Conservation (phyloP, 768 basidiomycete species). For the Harrya chromipes region DNA sequence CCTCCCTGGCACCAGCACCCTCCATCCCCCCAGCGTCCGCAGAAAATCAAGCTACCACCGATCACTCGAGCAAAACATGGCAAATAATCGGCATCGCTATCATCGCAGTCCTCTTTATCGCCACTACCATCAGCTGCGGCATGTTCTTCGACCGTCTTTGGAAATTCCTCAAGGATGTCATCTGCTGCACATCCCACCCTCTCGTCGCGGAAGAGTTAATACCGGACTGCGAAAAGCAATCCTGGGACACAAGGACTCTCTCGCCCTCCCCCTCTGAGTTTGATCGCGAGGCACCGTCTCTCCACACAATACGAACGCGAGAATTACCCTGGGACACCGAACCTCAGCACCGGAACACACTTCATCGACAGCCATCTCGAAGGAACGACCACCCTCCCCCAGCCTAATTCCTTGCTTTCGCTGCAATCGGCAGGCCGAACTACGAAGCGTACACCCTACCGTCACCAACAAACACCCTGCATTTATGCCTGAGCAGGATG, state of each 20-base stretch:
- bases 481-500: not conserved
- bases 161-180: slow-evolving; percentile 52
- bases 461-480: not conserved
- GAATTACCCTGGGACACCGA: slow-evolving; percentile 26
- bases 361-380: slow-evolving; percentile 21
- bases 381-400: slow-evolving; percentile 10
- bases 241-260: slow-evolving; percentile 44
- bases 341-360: slow-evolving; percentile 10
- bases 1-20: slow-evolving; percentile 2
- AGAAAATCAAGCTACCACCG: slow-evolving; percentile 19
- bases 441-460: slow-evolving; percentile 5
- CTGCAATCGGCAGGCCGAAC: slow-evolving; percentile 14
- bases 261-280: slow-evolving; percentile 4
- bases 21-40: slow-evolving; percentile 3
- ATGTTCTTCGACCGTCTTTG: slow-evolving; percentile 74
- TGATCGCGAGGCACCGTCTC: not conserved
- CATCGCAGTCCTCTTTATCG: slow-evolving; percentile 59
- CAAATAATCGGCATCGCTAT: slow-evolving; percentile 68
- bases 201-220: slow-evolving; percentile 52
- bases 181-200: slow-evolving; percentile 37
- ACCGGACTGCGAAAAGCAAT: slow-evolving; percentile 60
- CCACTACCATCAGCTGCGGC: slow-evolving; percentile 49
- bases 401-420: not conserved
- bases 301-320: slow-evolving; percentile 9
- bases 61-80: slow-evolving; percentile 53